phyloP scores from a whole-genome alignment of 1,139 yeast species.

The Magnusiomyces fungicola region DNA sequence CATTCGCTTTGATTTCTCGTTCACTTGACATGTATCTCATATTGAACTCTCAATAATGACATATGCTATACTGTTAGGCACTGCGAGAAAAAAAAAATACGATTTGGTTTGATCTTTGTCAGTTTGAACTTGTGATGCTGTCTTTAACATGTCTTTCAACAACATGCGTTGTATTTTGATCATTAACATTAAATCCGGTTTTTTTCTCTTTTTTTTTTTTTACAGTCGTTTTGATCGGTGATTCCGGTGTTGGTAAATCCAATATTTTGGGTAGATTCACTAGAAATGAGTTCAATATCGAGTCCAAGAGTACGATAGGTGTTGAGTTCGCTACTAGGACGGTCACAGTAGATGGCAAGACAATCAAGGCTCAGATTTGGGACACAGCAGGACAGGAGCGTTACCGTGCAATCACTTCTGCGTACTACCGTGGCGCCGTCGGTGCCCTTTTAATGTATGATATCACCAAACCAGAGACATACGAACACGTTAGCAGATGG shows the following conservation, averaged over 20 bases:
- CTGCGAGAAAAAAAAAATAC: too few relatives aligned
- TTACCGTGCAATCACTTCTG: slow-evolving; percentile 94
- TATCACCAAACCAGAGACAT: slow-evolving; percentile 85
- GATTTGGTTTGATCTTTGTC: too few relatives aligned
- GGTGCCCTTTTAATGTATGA: slow-evolving; percentile 96
- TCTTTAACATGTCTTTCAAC: too few relatives aligned
- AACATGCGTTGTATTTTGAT: too few relatives aligned
- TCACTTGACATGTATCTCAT: too few relatives aligned
- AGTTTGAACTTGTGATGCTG: too few relatives aligned
- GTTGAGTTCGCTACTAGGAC: slow-evolving; percentile 98
- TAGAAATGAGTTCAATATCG: slow-evolving; percentile 89
- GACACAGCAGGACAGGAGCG: slow-evolving; percentile 99
- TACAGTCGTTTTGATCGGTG: slow-evolving; percentile 84
- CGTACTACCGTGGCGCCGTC: slow-evolving; percentile 96
- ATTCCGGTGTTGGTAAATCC: slow-evolving; percentile 96
- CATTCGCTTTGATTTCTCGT: too few relatives aligned
- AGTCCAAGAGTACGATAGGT: slow-evolving; percentile 91
- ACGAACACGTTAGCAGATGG: slow-evolving; percentile 94
- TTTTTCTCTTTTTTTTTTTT: too few relatives aligned
- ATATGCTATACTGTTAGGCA: too few relatives aligned
- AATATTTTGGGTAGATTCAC: slow-evolving; percentile 90
- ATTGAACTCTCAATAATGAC: too few relatives aligned
- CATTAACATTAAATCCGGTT: too few relatives aligned
- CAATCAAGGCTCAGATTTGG: slow-evolving; percentile 98
- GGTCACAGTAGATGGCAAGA: slow-evolving; percentile 86